Percentiles rank a stretch among this genome's conserved stretches.
phyloP scores from a whole-genome alignment of 768 basidiomycete species.

The Basidioascus undulatus region DNA sequence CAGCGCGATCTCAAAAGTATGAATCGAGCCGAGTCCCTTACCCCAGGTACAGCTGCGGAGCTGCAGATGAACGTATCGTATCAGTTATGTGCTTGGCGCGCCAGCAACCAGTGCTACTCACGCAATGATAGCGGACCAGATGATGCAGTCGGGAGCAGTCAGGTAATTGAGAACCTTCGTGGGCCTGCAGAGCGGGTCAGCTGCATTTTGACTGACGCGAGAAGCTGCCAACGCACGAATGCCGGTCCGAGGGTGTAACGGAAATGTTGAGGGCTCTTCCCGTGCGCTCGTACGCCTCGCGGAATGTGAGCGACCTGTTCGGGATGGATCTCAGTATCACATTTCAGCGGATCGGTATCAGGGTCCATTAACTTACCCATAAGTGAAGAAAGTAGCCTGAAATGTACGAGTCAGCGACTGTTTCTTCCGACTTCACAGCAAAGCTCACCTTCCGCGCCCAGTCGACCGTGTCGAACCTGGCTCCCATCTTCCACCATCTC shows the following conservation, averaged over 20 bases:
- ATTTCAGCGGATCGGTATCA: no score
- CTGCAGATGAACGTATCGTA: conserved; percentile 54
- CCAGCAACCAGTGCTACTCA: conserved; percentile 23
- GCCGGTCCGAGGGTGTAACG: conserved; percentile 68
- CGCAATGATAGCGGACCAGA: conserved; percentile 21
- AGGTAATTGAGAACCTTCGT: conserved; percentile 90
- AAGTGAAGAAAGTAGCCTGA: conserved; percentile 66
- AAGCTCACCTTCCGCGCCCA: conserved; percentile 66
- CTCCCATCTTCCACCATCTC: conserved; percentile 63
- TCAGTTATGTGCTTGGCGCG: no score
- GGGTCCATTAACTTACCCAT: background rate
- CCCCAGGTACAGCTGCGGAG: conserved; percentile 85
- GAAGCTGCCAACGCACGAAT: conserved; percentile 34
- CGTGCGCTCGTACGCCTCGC: conserved; percentile 77
- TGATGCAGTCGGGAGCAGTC: conserved; percentile 61
- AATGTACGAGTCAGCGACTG: background rate
- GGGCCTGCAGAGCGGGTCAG: conserved; percentile 29
- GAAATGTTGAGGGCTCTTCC: conserved; percentile 81
- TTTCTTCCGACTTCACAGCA: background rate
- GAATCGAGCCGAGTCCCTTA: no score
- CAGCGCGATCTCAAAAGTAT: background rate
- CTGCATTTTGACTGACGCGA: background rate
- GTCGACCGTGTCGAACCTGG: conserved; percentile 68
- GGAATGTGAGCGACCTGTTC: conserved; percentile 85
- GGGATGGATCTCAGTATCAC: no score